Base-by-base conservation (phyloP, 2,329 filamentous ascomycete species). In the Incumbomyces delicatus region DNA sequence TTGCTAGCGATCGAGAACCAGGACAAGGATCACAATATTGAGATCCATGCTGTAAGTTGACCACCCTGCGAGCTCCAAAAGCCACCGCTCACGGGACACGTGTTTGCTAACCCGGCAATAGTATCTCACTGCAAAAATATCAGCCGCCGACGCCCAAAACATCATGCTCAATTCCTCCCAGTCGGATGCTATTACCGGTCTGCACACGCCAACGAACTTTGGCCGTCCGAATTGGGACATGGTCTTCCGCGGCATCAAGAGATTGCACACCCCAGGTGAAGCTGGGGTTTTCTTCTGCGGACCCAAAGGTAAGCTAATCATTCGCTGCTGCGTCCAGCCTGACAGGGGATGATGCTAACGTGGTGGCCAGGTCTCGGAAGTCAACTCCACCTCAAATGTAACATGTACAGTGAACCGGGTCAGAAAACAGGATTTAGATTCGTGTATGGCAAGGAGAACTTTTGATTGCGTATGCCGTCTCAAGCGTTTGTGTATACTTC, bases 191-290 rank as follows among this genome's bases (percentile, higher is more conserved):
- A 89, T 92, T 62, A 92, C 86, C 0, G 86, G 87, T 46, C 75
- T 92, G 27, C 76, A 85, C 41, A 83, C 85, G 46, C 85, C 85
- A 16, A 92, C 86, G 36, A 92, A 88, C 69, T 88, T 92, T 62
- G 87, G 87, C 45, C 74, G 85, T 18, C 87, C 87, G 13, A 90
- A 92, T 67, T 92, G 87, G 87, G 85, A 92, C 61, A 87, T 87
- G 78, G 85, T 94, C 58, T 92, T 92, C 70, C 78, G 85, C 53
- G 82, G 82, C 46, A 85, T 94, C 61, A 74, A 85, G 59, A 88
- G 88, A 66, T 77, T 92, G 53, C 83, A 87, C 61, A 70, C 74
- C 4, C 82, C 83, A 1, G 78, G 78, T 39, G 83, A 87, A 66
- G 81, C 80, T 1, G 83, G 83, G 57, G 83, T 87, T 14, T 87